Percentiles rank a stretch among this genome's conserved stretches.
phyloP scores from a whole-genome alignment of 495 filamentous ascomycete species.

The Astrocystis sublimbata region DNA sequence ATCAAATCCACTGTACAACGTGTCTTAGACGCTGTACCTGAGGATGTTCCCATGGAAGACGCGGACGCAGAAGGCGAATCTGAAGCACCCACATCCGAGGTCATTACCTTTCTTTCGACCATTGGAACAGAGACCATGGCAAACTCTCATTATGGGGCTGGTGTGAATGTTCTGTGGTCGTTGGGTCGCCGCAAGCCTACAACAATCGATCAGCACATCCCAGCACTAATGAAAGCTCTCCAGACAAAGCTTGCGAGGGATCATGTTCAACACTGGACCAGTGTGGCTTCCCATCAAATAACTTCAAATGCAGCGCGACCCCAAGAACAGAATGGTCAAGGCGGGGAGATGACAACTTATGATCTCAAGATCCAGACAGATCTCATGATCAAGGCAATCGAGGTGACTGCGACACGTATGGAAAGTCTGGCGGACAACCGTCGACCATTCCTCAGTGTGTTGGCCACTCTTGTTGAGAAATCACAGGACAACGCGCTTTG shows the following conservation, averaged over 20 bases:
- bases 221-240: conserved; percentile 86
- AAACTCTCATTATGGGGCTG: conserved; percentile 75
- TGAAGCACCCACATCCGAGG: conserved; percentile 69
- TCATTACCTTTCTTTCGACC: conserved; percentile 75
- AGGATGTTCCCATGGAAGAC: conserved; percentile 83
- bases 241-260: conserved; percentile 92
- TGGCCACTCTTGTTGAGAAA: conserved; percentile 93
- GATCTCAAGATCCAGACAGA: conserved; percentile 83
- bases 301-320: conserved; percentile 42
- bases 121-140: conserved; percentile 82
- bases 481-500: conserved; percentile 83
- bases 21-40: conserved; percentile 87
- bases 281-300: conserved; percentile 45
- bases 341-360: conserved; percentile 65
- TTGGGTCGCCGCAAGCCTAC: conserved; percentile 79
- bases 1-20: conserved; percentile 72
- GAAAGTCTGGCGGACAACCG: conserved; percentile 89
- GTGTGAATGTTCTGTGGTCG: conserved; percentile 89
- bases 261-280: conserved; percentile 75
- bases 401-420: conserved; percentile 87
- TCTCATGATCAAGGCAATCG: conserved; percentile 90
- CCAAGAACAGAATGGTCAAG: conserved; percentile 44
- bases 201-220: conserved; percentile 86
- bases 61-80: conserved; percentile 82
- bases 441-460: conserved; percentile 87